phyloP scores from a whole-genome alignment of 768 basidiomycete species.

The Amanita rimosa region DNA sequence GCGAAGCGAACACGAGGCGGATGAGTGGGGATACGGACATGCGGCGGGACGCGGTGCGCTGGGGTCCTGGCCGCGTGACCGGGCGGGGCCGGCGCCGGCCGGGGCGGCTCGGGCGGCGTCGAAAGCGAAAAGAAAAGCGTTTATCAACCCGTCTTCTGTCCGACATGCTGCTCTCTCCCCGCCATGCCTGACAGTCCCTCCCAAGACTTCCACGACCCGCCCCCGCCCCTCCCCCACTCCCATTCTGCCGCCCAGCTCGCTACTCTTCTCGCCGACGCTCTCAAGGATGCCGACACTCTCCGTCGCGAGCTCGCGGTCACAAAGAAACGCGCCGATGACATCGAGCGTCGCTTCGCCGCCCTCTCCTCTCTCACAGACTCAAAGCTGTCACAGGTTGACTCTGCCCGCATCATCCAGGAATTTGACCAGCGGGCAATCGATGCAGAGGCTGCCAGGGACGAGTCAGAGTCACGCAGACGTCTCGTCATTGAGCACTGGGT shows the following conservation, averaged over 20 bases:
- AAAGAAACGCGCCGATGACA: constrained; percentile 38
- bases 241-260: constrained; percentile 43
- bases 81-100: background rate
- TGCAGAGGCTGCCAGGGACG: constrained; percentile 44
- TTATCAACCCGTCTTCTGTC: constrained; percentile 6
- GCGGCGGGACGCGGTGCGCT: constrained; percentile 4
- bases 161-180: background rate
- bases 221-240: constrained; percentile 8
- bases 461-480: constrained; percentile 36
- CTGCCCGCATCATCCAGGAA: constrained; percentile 26
- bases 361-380: constrained; percentile 13
- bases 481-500: constrained; percentile 37
- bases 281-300: constrained; percentile 40
- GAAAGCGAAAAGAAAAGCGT: background rate
- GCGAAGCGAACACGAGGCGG: constrained; percentile 6
- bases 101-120: background rate
- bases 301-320: constrained; percentile 32
- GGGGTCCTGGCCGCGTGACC: constrained; percentile 5
- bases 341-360: constrained; percentile 29
- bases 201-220: constrained; percentile 1
- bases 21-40: background rate
- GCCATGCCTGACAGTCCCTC: constrained; percentile 10
- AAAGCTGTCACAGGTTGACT: constrained; percentile 12
- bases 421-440: constrained; percentile 37
- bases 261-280: constrained; percentile 39